Percentiles rank a stretch among this genome's conserved stretches.
Evolutionary conservation across 345 rosid genomes (phyloP).

Genomic region (Gossypium anomalum): DNA sequence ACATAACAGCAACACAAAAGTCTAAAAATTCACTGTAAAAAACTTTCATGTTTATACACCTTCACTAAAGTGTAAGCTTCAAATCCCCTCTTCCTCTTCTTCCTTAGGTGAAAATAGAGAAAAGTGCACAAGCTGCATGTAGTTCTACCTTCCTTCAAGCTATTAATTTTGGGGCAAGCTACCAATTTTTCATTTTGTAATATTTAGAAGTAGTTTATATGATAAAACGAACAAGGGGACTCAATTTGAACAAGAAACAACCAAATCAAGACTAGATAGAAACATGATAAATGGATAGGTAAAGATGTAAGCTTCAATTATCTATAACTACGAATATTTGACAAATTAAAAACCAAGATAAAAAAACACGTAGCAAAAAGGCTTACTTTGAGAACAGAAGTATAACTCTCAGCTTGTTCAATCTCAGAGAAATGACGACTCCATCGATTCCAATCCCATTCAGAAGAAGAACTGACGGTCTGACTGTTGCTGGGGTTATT

Average conservation of each 20-base stretch:
- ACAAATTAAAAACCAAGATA: background rate
- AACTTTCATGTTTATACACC: background rate
- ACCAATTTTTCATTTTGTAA: background rate
- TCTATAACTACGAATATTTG: background rate
- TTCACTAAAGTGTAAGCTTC: background rate
- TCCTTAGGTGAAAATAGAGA: background rate
- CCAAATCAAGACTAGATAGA: constrained; percentile 2
- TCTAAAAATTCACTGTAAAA: background rate
- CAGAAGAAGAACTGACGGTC: constrained; percentile 33
- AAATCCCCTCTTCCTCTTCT: background rate
- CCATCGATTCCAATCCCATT: constrained; percentile 96
- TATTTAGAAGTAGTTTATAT: background rate
- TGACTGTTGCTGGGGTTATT: constrained; percentile 21
- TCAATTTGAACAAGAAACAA: background rate
- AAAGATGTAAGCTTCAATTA: background rate
- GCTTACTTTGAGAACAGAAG: constrained; percentile 75
- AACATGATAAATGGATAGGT: background rate
- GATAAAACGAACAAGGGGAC: background rate
- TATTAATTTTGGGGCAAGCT: background rate
- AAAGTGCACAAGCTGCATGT: background rate
- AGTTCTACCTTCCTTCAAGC: background rate
- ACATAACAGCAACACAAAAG: background rate
- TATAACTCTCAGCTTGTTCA: constrained; percentile 68
- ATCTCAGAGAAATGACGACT: constrained; percentile 74
- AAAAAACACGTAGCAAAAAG: background rate